A percentile compares a stretch with the other conserved stretches of the same genome.
Conservation (phyloP, 805 yeast genomes). For the Candida pseudoglaebosa region DNA sequence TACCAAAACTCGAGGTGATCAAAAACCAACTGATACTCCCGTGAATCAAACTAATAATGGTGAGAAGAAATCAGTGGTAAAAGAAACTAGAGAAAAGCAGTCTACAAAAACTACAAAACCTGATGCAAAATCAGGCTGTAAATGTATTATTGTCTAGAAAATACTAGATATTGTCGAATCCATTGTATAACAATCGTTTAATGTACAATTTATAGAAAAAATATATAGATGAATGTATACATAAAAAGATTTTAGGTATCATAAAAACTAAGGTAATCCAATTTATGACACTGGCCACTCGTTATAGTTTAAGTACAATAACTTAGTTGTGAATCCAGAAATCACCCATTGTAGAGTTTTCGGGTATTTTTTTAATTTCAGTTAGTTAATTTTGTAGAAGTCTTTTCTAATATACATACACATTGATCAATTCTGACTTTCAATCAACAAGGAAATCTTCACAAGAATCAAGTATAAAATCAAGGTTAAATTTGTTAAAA, state of each 20-base stretch:
- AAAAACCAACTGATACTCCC: background rate
- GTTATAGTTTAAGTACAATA: too few species aligned
- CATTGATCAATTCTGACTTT: conserved; percentile 5
- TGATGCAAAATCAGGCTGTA: conserved; percentile 10
- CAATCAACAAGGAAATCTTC: conserved; percentile 1
- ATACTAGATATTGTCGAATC: too few species aligned
- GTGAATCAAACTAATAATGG: background rate
- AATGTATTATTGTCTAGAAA: conserved; percentile 17
- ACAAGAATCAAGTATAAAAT: background rate
- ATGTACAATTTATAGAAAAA: too few species aligned
- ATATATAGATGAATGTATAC: too few species aligned
- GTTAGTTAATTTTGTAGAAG: too few species aligned
- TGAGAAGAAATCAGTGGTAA: background rate
- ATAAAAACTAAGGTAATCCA: too few species aligned
- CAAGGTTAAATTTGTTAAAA: background rate
- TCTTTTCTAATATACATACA: conserved; percentile 3
- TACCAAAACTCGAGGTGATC: background rate
- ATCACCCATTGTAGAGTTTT: too few species aligned
- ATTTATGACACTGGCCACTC: too few species aligned
- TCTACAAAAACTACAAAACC: conserved; percentile 3
- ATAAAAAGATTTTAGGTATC: too few species aligned
- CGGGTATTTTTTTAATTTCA: too few species aligned
- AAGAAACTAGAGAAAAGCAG: conserved; percentile 3
- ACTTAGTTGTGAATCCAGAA: too few species aligned
- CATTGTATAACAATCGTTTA: background rate